Evolutionary conservation across 495 filamentous ascomycete genomes (phyloP).

Genomic region (Tuber borchii): DNA sequence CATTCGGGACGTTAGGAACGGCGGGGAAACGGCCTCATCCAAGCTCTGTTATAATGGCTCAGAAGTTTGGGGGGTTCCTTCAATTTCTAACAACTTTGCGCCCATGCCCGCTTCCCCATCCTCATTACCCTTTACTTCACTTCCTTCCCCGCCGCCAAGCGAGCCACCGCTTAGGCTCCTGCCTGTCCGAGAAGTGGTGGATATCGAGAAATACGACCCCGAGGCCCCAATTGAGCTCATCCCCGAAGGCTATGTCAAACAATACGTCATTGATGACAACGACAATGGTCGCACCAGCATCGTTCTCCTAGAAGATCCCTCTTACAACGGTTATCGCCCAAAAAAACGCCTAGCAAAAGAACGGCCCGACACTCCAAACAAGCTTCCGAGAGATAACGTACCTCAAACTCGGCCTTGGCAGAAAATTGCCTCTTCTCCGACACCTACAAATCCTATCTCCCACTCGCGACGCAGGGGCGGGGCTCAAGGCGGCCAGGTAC

Average conservation of each 20-base stretch:
- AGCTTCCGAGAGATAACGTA: background rate
- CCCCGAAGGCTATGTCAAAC: background rate
- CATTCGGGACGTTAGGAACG: background rate
- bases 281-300: background rate
- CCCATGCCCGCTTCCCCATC: background rate
- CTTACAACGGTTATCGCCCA: background rate
- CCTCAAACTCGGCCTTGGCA: background rate
- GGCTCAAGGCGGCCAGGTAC: background rate
- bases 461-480: no score
- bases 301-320: background rate
- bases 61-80: background rate
- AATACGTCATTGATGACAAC: background rate
- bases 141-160: background rate
- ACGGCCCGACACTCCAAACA: background rate
- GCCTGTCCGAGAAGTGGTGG: background rate
- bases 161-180: background rate
- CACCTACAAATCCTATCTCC: background rate
- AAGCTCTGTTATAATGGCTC: background rate
- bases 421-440: background rate
- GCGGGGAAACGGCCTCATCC: background rate
- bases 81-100: background rate
- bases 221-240: background rate
- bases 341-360: background rate
- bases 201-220: background rate
- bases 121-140: background rate